These are phyloP conservation scores for Sugiyamaella smithiae DNA, from an alignment of 805 yeast species.

Conservation along the genomic window DNA sequence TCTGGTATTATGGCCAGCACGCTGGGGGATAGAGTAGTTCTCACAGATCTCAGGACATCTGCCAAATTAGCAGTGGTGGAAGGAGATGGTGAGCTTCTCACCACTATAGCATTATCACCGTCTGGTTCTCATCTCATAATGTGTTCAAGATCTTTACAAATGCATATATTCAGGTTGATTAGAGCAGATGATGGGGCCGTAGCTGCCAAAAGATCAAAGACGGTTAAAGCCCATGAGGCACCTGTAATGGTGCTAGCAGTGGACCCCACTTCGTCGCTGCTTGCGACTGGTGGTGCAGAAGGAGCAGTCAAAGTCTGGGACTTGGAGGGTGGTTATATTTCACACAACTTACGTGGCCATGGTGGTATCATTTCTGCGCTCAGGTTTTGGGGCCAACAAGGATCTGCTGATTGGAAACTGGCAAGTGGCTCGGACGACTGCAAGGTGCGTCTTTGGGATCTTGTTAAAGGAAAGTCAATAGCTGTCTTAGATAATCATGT, in stretches of 20 bases:
- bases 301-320: constrained; percentile 93
- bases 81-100: constrained; percentile 81
- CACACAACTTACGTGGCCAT: constrained; percentile 92
- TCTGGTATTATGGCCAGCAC: constrained; percentile 73
- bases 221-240: constrained; percentile 49
- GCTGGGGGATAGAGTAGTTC: constrained; percentile 68
- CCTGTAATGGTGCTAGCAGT: constrained; percentile 77
- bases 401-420: constrained; percentile 66
- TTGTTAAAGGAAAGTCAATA: constrained; percentile 65
- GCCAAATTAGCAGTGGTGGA: constrained; percentile 57
- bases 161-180: constrained; percentile 58
- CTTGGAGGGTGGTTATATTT: constrained; percentile 77
- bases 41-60: constrained; percentile 62
- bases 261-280: constrained; percentile 77
- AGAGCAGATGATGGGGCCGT: constrained; percentile 30
- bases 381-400: constrained; percentile 68
- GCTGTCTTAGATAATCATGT: constrained; percentile 68
- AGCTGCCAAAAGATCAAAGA: constrained; percentile 18
- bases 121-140: constrained; percentile 69
- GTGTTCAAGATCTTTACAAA: constrained; percentile 79
- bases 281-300: constrained; percentile 94
- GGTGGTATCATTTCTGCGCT: constrained; percentile 82
- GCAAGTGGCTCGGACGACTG: constrained; percentile 69
- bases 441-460: constrained; percentile 58
- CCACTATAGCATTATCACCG: constrained; percentile 72